These are phyloP conservation scores for grape (Vitis vinifera) DNA, from an alignment of 164 flowering plant species.

Conservation along the genomic window ASM3070453v1 NC_081808.1:2887001-2887500, in stretches of 20 bases:
- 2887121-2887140: slow-evolving; percentile 61
- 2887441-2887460: slow-evolving; percentile 60
- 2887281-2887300: slow-evolving; percentile 68
- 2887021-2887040: neutral
- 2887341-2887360: slow-evolving; percentile 55
- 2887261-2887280: neutral
- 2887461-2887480: slow-evolving; percentile 46
- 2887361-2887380: slow-evolving; percentile 40
- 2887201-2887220: neutral
- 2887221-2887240: no score
- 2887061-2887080: slow-evolving; percentile 54
- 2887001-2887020: no score
- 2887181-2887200: slow-evolving; percentile 35
- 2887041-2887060: slow-evolving; percentile 49
- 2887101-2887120: slow-evolving; percentile 41
- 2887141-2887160: slow-evolving; percentile 56
- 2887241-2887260: no score
- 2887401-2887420: slow-evolving; percentile 8
- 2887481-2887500: slow-evolving; percentile 45
- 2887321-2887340: slow-evolving; percentile 64
- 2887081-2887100: slow-evolving; percentile 71
- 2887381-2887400: slow-evolving; percentile 9
- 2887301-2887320: slow-evolving; percentile 43
- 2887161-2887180: slow-evolving; percentile 57
- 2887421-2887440: slow-evolving; percentile 30